Evolutionary conservation across 768 basidiomycete species (phyloP), one percentile per base, ranked within the genome.

Genomic region (Mycena galopus): DNA sequence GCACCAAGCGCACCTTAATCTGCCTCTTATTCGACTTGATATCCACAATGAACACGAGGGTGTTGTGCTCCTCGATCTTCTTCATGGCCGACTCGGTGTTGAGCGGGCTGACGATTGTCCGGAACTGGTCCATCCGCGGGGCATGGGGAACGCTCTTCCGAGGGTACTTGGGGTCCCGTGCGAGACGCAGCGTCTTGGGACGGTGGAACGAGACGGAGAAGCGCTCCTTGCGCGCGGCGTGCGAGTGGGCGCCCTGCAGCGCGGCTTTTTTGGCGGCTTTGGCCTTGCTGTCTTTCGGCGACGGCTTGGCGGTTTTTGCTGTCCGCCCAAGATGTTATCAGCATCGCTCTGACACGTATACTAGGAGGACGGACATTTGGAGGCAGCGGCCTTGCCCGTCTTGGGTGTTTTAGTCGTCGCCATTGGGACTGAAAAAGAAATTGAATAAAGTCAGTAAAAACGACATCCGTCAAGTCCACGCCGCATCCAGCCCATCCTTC

Each of bases 1-100:
- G 53, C 12, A 19, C n/a, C n/a, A 30, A 7, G 27, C 53, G 53
- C 53, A 55, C 53, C 53, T 96, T 97, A 88, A 99, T 99, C 85
- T 99, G 96, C 57, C 96, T 92, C 91, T 99, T 99, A 92, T 98
- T 99, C 77, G 96, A 87, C 82, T 91, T 92, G 83, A 98, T 80
- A 84, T 98, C 97, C 64, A 98, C 96, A 72, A 99, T 93, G 88
- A 99, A 99, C 71, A 99, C 98, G 69, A 99, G 91, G 35, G 98
- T 99, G 86, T 99, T 99, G 89, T 98, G 93, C 84, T 98, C 97
- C 89, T 99, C 97, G 69, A 99, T 99, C 91, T 99, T 98, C 91
- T 98, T 97, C 97, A 99, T 98, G 73, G 97, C 97, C 16, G 91
- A 93, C 84, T 99, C 97, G 19, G 96, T 97, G 91, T 96, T 97